A percentile compares a stretch with the other conserved stretches of the same genome.
Conservation (phyloP, 2,329 filamentous ascomycete genomes). For the Neopestalotiopsis sp. region DNA sequence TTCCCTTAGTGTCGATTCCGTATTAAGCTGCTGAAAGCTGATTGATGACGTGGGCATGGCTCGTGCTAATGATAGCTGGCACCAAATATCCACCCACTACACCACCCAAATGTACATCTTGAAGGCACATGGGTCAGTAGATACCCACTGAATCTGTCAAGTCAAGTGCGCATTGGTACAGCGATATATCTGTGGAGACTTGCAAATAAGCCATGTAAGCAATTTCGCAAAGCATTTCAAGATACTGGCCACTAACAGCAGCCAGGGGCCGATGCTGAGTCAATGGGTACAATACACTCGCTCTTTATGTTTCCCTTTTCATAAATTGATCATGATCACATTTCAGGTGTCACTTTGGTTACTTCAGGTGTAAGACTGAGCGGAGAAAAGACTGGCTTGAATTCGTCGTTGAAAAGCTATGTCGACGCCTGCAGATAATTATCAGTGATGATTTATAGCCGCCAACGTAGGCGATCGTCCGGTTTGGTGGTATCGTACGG, state of each 20-base stretch:
- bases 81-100: too few relatives aligned
- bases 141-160: neutral
- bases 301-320: neutral
- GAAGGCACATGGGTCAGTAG: neutral
- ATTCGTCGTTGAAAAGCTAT: too few relatives aligned
- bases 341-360: too few relatives aligned
- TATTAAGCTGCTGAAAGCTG: neutral
- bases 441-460: too few relatives aligned
- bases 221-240: neutral
- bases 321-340: too few relatives aligned
- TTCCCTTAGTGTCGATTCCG: too few relatives aligned
- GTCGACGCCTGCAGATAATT: too few relatives aligned
- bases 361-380: too few relatives aligned
- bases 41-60: conserved; percentile 10
- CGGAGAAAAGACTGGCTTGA: too few relatives aligned
- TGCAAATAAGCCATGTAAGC: conserved; percentile 3
- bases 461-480: too few relatives aligned
- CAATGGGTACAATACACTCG: neutral
- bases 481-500: too few relatives aligned
- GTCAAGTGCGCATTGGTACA: neutral
- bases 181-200: neutral
- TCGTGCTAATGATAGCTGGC: neutral
- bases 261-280: neutral
- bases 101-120: neutral
- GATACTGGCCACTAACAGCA: neutral